Evolutionary conservation across 2,329 filamentous ascomycete species (phyloP).

Genomic region (Colletotrichum sp.): DNA sequence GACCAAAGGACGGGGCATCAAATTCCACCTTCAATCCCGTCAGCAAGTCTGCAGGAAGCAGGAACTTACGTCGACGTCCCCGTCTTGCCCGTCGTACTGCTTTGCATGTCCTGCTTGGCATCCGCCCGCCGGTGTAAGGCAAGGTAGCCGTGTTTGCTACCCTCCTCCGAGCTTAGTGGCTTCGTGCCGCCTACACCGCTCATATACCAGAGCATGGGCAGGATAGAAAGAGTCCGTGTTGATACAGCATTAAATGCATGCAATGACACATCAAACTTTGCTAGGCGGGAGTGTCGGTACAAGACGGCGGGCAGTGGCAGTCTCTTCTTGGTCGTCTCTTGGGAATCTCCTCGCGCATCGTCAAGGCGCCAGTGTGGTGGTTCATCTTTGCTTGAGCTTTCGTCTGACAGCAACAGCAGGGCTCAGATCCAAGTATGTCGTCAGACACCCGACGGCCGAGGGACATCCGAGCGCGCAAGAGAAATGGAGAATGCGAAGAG

Average conservation of each 20-base stretch:
- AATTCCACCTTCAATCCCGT: not conserved
- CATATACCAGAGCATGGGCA: not conserved
- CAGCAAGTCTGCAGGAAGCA: not conserved
- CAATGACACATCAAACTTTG: conserved; percentile 18
- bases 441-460: conserved; percentile 6
- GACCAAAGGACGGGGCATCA: not conserved
- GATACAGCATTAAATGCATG: conserved; percentile 15
- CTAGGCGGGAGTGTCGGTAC: not conserved
- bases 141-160: conserved; percentile 17
- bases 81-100: not conserved
- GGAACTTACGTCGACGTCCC: not conserved
- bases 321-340: not conserved
- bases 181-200: conserved; percentile 21
- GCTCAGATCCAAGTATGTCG: not conserved
- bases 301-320: not conserved
- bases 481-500: conserved; percentile 8
- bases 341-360: not conserved
- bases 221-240: conserved; percentile 7
- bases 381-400: not conserved
- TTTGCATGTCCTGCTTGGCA: conserved; percentile 7
- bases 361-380: not conserved
- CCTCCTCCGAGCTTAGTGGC: conserved; percentile 17
- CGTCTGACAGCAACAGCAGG: not conserved
- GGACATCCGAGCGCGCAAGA: conserved; percentile 14
- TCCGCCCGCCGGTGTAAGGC: conserved; percentile 9